Evolutionary conservation across 306 rosid species (phyloP), one percentile per base, ranked within the genome.

Genomic region (Rosa persica): DNA sequence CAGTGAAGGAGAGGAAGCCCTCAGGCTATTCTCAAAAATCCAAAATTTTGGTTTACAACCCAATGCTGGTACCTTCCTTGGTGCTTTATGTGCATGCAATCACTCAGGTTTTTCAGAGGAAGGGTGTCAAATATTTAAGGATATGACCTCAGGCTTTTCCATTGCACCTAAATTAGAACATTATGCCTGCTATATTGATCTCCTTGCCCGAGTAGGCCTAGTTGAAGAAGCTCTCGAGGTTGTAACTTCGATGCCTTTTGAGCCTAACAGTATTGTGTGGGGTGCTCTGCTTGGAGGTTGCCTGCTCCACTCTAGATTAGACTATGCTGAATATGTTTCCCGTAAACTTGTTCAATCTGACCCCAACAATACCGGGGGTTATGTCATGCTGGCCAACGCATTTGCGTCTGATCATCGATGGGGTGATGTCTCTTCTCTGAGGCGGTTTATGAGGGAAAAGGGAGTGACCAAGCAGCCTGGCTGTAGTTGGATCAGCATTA

Each of bases 241-340:
- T 80, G 84, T 78, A 46, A 75, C 51, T 36, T 73, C 82, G 55
- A 88, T 90, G 90, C 90, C 90, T 67, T 80, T 90, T 64, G 82
- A 88, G 80, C 87, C 89, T 30, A 88, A 90, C 73, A 83, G 76
- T 61, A 85, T 90, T 80, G 90, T 88, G 52, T 90, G 89, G 90
- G 89, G 89, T 76, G 90, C 95, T 83, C 57, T 88, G 66, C 88
- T 90, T 42, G 84, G 88, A 38, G 90, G 88, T 42, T 90, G 92
- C 81, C 75, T 87, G 40, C 87, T 90, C 65, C 94, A 88, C 79
- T 88, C 88, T 30, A 88, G 86, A 83, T 78, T 80, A 61, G 87
- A 85, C 65, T 78, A 83, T 82, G 89, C 90, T 8, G 85, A 77
- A 68, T 78, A 80, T 81, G 88, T 88, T 88, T 88, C 92, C 5